Percentiles rank a stretch among this genome's conserved stretches.
These are phyloP conservation scores for Tetrastigma voinierianum DNA, from an alignment of 164 flowering plant genomes.

Conservation along the genomic window DNA sequence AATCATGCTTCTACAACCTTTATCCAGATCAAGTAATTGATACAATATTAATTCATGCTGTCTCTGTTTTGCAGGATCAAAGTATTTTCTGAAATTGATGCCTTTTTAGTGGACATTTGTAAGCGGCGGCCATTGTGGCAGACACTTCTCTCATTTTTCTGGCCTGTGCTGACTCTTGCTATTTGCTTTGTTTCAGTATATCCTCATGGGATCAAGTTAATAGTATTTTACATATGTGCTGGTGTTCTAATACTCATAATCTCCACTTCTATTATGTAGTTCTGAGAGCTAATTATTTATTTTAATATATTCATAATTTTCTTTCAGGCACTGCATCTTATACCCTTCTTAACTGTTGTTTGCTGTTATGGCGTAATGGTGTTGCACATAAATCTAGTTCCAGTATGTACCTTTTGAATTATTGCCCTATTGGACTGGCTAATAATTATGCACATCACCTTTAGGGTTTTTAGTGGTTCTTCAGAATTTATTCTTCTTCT, in stretches of 20 bases:
- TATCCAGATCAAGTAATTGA: neutral
- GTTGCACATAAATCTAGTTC: neutral
- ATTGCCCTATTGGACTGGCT: neutral
- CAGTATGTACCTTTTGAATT: neutral
- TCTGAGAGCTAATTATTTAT: neutral
- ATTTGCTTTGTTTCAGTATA: constrained; percentile 97
- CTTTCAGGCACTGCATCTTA: neutral
- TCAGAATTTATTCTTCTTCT: no score
- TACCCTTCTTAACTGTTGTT: neutral
- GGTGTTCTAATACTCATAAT: constrained; percentile 79
- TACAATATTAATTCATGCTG: neutral
- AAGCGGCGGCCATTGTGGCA: constrained; percentile 91
- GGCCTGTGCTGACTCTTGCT: constrained; percentile 97
- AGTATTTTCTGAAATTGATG: constrained; percentile 88
- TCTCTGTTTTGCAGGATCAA: constrained; percentile 67
- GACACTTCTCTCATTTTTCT: constrained; percentile 86
- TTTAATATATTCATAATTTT: neutral
- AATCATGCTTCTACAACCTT: neutral
- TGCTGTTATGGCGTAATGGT: neutral
- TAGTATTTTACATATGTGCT: constrained; percentile 84
- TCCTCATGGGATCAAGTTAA: constrained; percentile 82
- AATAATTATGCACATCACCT: neutral
- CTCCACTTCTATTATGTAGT: constrained; percentile 67
- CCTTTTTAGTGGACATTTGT: constrained; percentile 97
- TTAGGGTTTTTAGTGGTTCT: neutral